phyloP scores from a whole-genome alignment of 371 early-diverging fungal species.

The Mortierella sp. region DNA sequence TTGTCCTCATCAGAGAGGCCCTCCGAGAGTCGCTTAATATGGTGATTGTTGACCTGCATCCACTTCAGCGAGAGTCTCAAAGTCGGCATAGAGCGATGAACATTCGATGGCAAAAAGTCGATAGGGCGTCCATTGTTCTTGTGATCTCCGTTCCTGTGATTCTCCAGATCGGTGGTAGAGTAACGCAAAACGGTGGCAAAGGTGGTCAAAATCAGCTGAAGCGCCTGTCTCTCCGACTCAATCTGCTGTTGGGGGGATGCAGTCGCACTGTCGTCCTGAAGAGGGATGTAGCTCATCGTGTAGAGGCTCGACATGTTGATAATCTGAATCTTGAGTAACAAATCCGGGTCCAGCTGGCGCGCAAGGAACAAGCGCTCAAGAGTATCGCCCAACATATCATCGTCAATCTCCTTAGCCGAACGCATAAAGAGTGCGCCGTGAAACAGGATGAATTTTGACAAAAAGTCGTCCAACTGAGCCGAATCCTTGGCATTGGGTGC shows the following conservation, averaged over 20 bases:
- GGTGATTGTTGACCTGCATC: constrained; percentile 50
- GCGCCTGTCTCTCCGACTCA: constrained; percentile 39
- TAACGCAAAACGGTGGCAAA: constrained; percentile 49
- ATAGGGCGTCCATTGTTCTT: constrained; percentile 43
- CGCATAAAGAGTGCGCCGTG: constrained; percentile 49
- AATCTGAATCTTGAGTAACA: constrained; percentile 55
- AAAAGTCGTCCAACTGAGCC: constrained; percentile 31
- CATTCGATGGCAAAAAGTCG: constrained; percentile 49
- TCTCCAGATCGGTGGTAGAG: constrained; percentile 30
- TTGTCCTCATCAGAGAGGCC: constrained; percentile 33
- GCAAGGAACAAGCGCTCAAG: constrained; percentile 41
- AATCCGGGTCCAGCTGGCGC: constrained; percentile 39
- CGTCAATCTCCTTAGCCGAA: constrained; percentile 26
- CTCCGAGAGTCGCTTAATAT: constrained; percentile 49
- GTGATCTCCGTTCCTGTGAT: constrained; percentile 42
- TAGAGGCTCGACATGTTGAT: constrained; percentile 58
- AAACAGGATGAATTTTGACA: constrained; percentile 36
- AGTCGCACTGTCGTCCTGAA: constrained; percentile 42
- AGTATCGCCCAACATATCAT: constrained; percentile 20
- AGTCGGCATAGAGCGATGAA: constrained; percentile 52
- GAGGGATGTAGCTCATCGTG: constrained; percentile 51
- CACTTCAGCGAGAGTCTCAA: constrained; percentile 55
- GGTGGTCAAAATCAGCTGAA: constrained; percentile 35
- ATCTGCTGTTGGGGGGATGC: constrained; percentile 28
- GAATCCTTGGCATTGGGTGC: constrained; percentile 39